These are phyloP conservation scores for Cadophora gregata DNA, from an alignment of 2,329 filamentous ascomycete species.

Conservation along the genomic window DNA sequence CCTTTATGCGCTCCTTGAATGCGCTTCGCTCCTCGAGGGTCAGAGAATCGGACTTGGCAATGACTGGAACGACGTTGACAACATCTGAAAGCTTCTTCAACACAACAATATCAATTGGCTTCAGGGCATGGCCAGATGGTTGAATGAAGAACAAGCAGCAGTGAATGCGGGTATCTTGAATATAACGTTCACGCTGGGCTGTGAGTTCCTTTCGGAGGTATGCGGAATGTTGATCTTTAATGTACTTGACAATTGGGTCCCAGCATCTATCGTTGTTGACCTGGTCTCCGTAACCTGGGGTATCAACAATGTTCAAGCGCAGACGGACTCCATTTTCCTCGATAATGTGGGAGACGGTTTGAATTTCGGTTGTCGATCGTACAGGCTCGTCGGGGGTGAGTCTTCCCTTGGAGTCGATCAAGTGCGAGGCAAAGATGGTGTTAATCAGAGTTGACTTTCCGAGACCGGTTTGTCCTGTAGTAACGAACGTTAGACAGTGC, in stretches of 20 bases:
- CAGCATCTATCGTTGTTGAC: conserved; percentile 99
- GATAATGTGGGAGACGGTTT: conserved; percentile 97
- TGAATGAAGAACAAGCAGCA: conserved; percentile 99
- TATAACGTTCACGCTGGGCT: conserved; percentile 97
- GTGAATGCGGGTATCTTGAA: conserved; percentile 98
- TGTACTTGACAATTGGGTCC: conserved; percentile 99
- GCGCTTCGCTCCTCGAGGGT: conserved; percentile 93
- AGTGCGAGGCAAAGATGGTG: conserved; percentile 99
- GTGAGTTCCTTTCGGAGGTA: conserved; percentile 99
- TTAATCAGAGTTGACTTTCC: conserved; percentile 99
- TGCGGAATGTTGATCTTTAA: conserved; percentile 99
- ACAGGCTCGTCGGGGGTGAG: conserved; percentile 90
- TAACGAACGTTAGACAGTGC: conserved; percentile 35
- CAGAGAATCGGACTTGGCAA: conserved; percentile 96
- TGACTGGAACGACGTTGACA: conserved; percentile 98
- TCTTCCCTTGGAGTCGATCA: conserved; percentile 98
- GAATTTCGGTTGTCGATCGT: conserved; percentile 96
- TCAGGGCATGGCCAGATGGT: conserved; percentile 95
- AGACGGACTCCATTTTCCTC: conserved; percentile 99
- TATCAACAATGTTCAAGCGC: conserved; percentile 98
- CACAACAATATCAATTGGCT: conserved; percentile 99
- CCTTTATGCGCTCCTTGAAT: conserved; percentile 99
- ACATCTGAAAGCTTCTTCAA: conserved; percentile 99
- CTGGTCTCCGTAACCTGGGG: conserved; percentile 95
- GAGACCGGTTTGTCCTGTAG: conserved; percentile 90